Evolutionary conservation across 371 early-diverging fungal species (phyloP), one percentile per base, ranked within the genome.

Genomic region (Mucor piriformis): DNA sequence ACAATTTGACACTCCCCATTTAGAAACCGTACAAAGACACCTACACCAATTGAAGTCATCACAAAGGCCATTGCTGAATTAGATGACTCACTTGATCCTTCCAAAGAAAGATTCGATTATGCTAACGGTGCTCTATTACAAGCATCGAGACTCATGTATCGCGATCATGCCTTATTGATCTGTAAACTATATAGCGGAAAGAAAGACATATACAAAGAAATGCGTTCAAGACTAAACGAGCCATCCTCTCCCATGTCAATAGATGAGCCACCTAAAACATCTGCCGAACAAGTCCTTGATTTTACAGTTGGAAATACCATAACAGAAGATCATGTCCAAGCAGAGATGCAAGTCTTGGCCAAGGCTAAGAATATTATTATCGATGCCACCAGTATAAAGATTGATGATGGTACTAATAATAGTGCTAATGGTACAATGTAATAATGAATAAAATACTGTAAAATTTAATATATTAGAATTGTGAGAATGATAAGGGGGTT

Each of bases 111-210:
- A 24, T 76, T 68, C 35, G 59, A 71, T 46, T 52, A 63, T 42
- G 79, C 79, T 15, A 79, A 74, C 50, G 79, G 76, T 13, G 70
- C 68, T 1, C 27, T 76, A 27, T 67, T 79, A 23, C 79, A 79
- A 29, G 61, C 71, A 7, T 63, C 74, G 8, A 57, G 76, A 37
- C 48, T 79, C 3, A 55, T 74, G 25, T 70, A 72, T 34, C 51
- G 58, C 6, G 42, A 37, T 0, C 64, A 70, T 11, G 72, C 79
- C 7, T 54, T 58, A 7, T 50, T 76, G 24, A 66, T 79, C 25
- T 67, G 70, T 20, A 61, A 69, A 25, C 61, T 79, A 6, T 79
- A 76, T 33, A 20, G 29, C 3, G 49, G 59, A 21, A 79, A 76
- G 61, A 71, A 70, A 46, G 76, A 79, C 2, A 38, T 65, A 6